phyloP scores from a whole-genome alignment of 2,329 filamentous ascomycete genomes.

The Trichophaea hybrida region DNA sequence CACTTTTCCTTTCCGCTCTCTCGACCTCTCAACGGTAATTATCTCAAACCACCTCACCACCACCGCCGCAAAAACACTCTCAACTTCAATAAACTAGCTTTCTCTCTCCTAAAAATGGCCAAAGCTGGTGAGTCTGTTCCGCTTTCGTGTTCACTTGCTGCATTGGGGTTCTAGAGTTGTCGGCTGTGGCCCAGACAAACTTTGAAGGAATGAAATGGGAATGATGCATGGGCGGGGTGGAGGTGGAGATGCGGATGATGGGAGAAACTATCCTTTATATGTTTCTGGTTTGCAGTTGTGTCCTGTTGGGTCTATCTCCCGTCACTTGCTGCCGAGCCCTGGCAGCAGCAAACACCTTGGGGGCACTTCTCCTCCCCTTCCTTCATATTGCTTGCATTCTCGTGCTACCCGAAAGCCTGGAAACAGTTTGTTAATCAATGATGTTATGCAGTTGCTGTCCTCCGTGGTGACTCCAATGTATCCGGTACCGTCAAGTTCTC shows the following conservation, averaged over 20 bases:
- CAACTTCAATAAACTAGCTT: neutral
- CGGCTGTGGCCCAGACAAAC: neutral
- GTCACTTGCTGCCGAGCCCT: neutral
- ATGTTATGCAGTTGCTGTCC: conserved; percentile 62
- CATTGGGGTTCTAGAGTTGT: neutral
- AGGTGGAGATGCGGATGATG: neutral
- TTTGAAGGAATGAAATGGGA: neutral
- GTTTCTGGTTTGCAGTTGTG: neutral
- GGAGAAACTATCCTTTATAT: neutral
- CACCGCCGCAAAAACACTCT: neutral
- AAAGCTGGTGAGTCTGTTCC: neutral
- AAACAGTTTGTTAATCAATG: neutral
- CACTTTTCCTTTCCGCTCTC: neutral
- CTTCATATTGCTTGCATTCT: neutral
- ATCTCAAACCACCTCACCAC: neutral
- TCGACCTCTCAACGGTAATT: neutral
- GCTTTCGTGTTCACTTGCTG: neutral
- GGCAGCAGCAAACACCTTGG: neutral
- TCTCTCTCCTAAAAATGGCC: neutral
- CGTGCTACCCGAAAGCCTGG: neutral
- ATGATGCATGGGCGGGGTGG: neutral
- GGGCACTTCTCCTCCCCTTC: neutral
- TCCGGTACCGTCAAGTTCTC: conserved; percentile 88
- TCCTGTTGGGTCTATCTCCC: neutral
- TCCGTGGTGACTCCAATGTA: conserved; percentile 97